phyloP scores from a whole-genome alignment of 164 flowering plant genomes.

The grape (Vitis vinifera) region ASM3070453v1 NC_081820.1:24141001-24141500 shows the following conservation, averaged over 20 bases:
- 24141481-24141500: no score
- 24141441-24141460: no score
- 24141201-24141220: not conserved
- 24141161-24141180: conserved; percentile 22
- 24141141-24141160: conserved; percentile 17
- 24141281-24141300: no score
- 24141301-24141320: no score
- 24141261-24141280: not conserved
- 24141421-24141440: no score
- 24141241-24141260: not conserved
- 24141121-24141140: conserved; percentile 9
- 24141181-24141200: conserved; percentile 5
- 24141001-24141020: conserved; percentile 9
- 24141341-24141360: no score
- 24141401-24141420: no score
- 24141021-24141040: conserved; percentile 10
- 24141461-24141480: no score
- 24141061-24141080: conserved; percentile 18
- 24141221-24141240: not conserved
- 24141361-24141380: no score
- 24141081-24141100: conserved; percentile 18
- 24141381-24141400: no score
- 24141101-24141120: conserved; percentile 14
- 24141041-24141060: conserved; percentile 19
- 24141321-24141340: no score